Percentiles rank a stretch among this genome's conserved stretches.
Evolutionary conservation across 306 rosid species (phyloP).

Genomic region (Castanea sativa): DNA sequence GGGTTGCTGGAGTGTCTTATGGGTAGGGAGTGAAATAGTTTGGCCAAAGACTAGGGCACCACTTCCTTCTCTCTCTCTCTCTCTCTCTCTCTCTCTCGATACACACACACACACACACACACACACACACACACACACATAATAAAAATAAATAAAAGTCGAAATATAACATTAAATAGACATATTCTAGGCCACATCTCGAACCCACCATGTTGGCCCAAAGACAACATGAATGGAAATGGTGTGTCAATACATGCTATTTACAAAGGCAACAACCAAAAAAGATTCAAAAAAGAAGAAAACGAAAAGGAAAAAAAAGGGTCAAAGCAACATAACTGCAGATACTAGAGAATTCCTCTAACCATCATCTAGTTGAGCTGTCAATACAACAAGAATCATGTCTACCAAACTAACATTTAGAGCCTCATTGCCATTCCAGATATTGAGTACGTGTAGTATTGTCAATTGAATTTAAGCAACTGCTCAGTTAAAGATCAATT

Average conservation of each 20-base stretch:
- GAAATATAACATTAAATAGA: not conserved
- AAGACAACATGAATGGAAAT: not conserved
- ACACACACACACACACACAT: too few relatives aligned
- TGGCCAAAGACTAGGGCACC: too few relatives aligned
- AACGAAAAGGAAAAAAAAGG: not conserved
- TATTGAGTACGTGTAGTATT: not conserved
- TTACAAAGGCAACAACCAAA: not conserved
- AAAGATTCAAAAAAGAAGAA: not conserved
- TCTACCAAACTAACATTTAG: not conserved
- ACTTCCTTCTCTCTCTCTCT: too few relatives aligned
- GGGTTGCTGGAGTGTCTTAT: too few relatives aligned
- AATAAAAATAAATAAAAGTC: too few relatives aligned
- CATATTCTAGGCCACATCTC: not conserved
- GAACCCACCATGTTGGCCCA: not conserved
- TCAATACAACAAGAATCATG: not conserved
- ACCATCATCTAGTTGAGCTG: not conserved
- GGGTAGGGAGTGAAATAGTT: too few relatives aligned
- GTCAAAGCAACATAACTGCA: not conserved
- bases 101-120: too few relatives aligned
- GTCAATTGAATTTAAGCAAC: too few relatives aligned
- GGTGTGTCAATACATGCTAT: not conserved
- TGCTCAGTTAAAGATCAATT: too few relatives aligned
- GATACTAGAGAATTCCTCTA: not conserved
- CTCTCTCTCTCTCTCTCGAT: too few relatives aligned
- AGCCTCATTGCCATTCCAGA: not conserved